Conservation (phyloP, 23 red algal species). For the Gracilaria domingensis region DNA sequence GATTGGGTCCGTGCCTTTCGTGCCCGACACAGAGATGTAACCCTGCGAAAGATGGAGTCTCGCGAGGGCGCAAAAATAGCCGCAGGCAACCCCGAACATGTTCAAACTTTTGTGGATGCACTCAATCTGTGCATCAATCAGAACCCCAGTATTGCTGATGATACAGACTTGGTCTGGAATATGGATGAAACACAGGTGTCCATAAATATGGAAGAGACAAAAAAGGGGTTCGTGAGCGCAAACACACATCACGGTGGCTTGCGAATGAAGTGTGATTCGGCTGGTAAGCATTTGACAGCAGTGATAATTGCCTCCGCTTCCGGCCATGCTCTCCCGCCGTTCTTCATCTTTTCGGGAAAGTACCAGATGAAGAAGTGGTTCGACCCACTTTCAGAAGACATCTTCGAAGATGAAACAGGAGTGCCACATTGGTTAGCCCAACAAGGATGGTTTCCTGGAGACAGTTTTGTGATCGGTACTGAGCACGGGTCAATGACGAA, state of each 20-base stretch:
- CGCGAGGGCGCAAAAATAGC: background rate
- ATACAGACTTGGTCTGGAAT: slow-evolving; percentile 16
- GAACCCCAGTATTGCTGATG: background rate
- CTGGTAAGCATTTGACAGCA: slow-evolving; percentile 19
- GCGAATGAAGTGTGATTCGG: background rate
- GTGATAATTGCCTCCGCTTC: background rate
- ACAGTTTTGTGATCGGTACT: background rate
- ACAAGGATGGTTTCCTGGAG: background rate
- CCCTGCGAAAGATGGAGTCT: background rate
- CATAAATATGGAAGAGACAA: background rate
- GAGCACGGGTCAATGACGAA: background rate
- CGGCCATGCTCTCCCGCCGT: slow-evolving; percentile 14
- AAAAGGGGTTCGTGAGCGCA: background rate
- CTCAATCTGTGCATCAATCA: background rate
- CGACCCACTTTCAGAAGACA: background rate
- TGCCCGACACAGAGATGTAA: background rate
- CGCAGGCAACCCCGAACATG: background rate
- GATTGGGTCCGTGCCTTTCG: background rate
- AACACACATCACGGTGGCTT: background rate
- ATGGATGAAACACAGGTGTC: slow-evolving; percentile 37
- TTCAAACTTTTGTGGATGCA: background rate
- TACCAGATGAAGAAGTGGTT: background rate
- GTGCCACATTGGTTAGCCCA: background rate
- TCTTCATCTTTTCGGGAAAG: slow-evolving; percentile 15
- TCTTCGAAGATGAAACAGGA: background rate